Evolutionary conservation across 352 stramenopile genomes (phyloP), one percentile per base, ranked within the genome.

Genomic region (Phytophthora europaea): DNA sequence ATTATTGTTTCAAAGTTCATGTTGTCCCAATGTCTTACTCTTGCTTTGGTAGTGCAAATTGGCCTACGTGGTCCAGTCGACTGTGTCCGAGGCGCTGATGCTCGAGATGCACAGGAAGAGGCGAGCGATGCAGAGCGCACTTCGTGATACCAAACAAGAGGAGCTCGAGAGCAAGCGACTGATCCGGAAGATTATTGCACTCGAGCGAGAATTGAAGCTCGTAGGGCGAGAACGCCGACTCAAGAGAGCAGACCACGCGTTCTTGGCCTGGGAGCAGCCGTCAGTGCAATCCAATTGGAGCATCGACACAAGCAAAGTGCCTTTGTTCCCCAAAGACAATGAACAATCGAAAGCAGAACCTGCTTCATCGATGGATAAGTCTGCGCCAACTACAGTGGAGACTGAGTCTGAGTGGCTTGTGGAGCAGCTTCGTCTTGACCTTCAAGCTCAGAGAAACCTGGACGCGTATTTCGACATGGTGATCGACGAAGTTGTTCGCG

Each of bases 71-170:
- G 62, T 91, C 22, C 83, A 87, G 70, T 65, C 72, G 48, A 70
- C 85, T 13, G 70, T 81, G 1, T 66, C 68, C 22, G 75, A 81
- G 9, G 65, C 79, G n/a, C 70, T 93, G 23, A 61, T 89, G 33
- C 64, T 83, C 13, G 84, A 93, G 54, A 92, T 92, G 79, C 86
- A 93, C 75, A 88, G 83, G 61, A 93, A 92, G 67, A 83, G 84
- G 16, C 73, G 84, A 22, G 72, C 90, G 31, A 91, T 93, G 47
- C 81, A 93, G 55, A 80, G 77, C 58, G 65, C 81, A 16, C 72
- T 90, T 52, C 57, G 73, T 9, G 79, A 85, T 60, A 93, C 81
- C 10, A 86, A 84, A 69, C 75, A 80, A 28, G 34, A 90, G 8
- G 77, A 91, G 43, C 26, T 68, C 6, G 79, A 86, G 38, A 83